Evolutionary conservation across 2,329 filamentous ascomycete genomes (phyloP), one percentile per base, ranked within the genome.

Genomic region (Talaromyces sp.): DNA sequence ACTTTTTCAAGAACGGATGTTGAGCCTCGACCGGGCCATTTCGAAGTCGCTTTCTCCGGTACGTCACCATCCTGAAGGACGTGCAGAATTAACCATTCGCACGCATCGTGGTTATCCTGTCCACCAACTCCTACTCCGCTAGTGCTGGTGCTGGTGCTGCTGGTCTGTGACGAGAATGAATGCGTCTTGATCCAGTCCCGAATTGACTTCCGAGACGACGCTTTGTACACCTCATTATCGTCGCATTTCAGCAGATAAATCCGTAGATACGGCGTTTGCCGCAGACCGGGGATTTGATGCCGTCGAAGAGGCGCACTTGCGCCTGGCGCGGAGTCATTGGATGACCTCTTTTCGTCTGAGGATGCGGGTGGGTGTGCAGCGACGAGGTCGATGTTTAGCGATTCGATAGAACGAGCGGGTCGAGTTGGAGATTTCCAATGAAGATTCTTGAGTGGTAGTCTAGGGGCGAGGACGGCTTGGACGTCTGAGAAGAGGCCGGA

Each of bases 381-480:
- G n/a, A 93, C 83, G 66, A 98, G 88, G 67, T 97, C 93, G 72
- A 98, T 87, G 73, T 97, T 92, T 47, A 99, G 86, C 13, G 92
- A 93, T 73, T 93, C 90, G 76, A 99, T 99, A 14, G 95, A 97
- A 69, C 95, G 90, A 41, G 98, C 82, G 2, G 95, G 95, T 0
- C 95, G 90, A 33, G 90, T 90, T 67, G 96, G 92, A 14, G 95
- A 97, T 77, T 98, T 96, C 95, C 95, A 99, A 74, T 98, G 92
- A 54, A 99, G 87, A 73, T 98, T 96, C 69, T 89, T 90, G 43
- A 99, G 84, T 39, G 95, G 95, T 0, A 98, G 84, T 63, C 91
- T 90, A 49, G 90, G 84, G 47, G 90, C 84, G 65, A 99, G 83
- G 65, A 93, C 88, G 2, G 91, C 87, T 11, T 90, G 89, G 50